Evolutionary conservation across 768 basidiomycete species (phyloP), one percentile per base, ranked within the genome.

Genomic region (Clitopilus passeckerianus): DNA sequence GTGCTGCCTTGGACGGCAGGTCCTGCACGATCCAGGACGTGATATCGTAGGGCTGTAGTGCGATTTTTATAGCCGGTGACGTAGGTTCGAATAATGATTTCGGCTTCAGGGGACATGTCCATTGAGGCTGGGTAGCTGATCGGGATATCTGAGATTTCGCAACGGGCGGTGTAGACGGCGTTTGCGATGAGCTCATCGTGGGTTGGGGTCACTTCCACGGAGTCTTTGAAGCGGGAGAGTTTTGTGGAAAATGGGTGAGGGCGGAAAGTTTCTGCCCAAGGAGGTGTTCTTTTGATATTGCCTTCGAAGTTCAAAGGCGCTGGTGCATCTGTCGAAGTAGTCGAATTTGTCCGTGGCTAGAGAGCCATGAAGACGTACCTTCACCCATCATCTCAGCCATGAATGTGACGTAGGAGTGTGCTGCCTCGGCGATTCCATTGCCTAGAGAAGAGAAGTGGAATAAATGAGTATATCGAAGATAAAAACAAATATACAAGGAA

Each of bases 41-140:
- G 58, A 24, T 63, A 61, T 6, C 43, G 43, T 22, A 63, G 60
- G 1, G 52, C n/a, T 2, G 61, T 58, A 6, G 20, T 20, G 22
- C 53, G 57, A 16, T 61, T 35, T 44, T 59, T 63, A 18, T 44
- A 61, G 1, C 64, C 64, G 20, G n/a, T 22, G n/a, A n/a, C n/a
- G 54, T 33, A 55, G n/a, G 30, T 18, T 15, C 30, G 12, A 8
- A 34, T 34, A 6, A 55, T 15, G 30, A 33, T 18, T 10, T 15
- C 14, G 5, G 33, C 27, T 9, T 55, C 23, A 15, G 2, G n/a
- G 27, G 54, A 55, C 16, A 55, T 55, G 24, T 37, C n/a, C 54
- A 55, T 33, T 10, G 3, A 16, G 10, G 18, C 15, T 34, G 54
- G 54, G 8, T 18, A 24, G 18, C 15, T 37, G 35, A 34, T 23